Conservation (phyloP, 2,329 filamentous ascomycete species). For the Talaromyces atroroseus region DNA sequence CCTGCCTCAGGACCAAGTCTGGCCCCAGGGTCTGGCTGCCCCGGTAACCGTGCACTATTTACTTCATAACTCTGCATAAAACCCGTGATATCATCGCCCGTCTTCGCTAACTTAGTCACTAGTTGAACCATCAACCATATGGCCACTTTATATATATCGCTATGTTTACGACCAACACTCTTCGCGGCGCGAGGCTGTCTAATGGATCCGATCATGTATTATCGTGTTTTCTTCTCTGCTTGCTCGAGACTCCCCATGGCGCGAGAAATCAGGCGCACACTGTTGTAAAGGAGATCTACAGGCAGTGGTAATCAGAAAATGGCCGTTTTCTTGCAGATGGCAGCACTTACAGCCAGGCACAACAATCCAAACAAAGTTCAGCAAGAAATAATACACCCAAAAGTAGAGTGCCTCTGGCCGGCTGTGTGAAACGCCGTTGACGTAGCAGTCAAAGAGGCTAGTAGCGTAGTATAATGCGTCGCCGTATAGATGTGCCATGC, state of each 20-base stretch:
- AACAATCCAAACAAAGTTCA: constrained; percentile 63
- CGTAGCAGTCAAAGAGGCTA: constrained; percentile 55
- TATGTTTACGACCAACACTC: no score
- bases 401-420: constrained; percentile 60
- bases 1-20: not conserved
- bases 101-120: no score
- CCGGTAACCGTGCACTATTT: not conserved
- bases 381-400: constrained; percentile 61
- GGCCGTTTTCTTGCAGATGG: not conserved
- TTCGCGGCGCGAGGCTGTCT: no score
- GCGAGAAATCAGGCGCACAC: constrained; percentile 9
- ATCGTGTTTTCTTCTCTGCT: constrained; percentile 2
- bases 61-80: not conserved
- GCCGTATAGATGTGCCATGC: constrained; percentile 59
- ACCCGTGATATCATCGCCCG: no score
- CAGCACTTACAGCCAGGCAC: constrained; percentile 50
- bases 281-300: constrained; percentile 15
- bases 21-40: not conserved
- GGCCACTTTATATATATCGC: no score
- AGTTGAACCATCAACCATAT: no score
- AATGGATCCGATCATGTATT: no score
- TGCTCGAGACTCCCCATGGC: constrained; percentile 5
- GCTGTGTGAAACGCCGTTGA: constrained; percentile 51
- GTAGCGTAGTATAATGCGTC: constrained; percentile 61
- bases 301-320: not conserved